Conservation (phyloP, 2,329 filamentous ascomycete genomes). For the Purpureocillium lavendulum region DNA sequence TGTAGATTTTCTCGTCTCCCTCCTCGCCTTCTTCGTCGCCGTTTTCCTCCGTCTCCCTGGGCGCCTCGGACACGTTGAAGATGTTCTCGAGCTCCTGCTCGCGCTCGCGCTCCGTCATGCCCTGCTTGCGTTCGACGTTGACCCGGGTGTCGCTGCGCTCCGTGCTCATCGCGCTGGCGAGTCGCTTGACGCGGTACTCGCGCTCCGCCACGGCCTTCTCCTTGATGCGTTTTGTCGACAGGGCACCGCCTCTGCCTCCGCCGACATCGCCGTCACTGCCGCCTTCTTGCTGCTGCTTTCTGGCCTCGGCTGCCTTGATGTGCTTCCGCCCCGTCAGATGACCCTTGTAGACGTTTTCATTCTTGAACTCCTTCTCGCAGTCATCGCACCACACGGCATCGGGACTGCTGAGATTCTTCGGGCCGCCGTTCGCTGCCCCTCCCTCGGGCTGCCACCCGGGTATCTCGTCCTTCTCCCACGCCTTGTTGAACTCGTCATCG, state of each 20-base stretch:
- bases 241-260: conserved; percentile 13
- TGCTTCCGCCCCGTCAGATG: conserved; percentile 92
- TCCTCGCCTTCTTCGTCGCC: conserved; percentile 65
- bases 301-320: conserved; percentile 67
- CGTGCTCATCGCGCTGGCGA: conserved; percentile 75
- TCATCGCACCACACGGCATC: conserved; percentile 83
- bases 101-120: conserved; percentile 94
- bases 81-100: conserved; percentile 89
- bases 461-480: conserved; percentile 74
- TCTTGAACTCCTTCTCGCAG: conserved; percentile 92
- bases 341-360: conserved; percentile 86
- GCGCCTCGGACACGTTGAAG: conserved; percentile 38
- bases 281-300: conserved; percentile 39
- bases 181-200: conserved; percentile 72
- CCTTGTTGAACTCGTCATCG: conserved; percentile 73
- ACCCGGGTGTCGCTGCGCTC: conserved; percentile 84
- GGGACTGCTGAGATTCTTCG: conserved; percentile 23
- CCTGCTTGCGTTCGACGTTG: conserved; percentile 92
- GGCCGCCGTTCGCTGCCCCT: conserved; percentile 20
- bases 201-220: conserved; percentile 86
- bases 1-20: conserved; percentile 86
- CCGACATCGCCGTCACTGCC: conserved; percentile 16
- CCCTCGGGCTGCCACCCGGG: conserved; percentile 66
- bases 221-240: conserved; percentile 56
- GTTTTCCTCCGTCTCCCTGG: conserved; percentile 32